phyloP scores from a whole-genome alignment of 352 stramenopile genomes.

The Pythium pyrilobum region DNA sequence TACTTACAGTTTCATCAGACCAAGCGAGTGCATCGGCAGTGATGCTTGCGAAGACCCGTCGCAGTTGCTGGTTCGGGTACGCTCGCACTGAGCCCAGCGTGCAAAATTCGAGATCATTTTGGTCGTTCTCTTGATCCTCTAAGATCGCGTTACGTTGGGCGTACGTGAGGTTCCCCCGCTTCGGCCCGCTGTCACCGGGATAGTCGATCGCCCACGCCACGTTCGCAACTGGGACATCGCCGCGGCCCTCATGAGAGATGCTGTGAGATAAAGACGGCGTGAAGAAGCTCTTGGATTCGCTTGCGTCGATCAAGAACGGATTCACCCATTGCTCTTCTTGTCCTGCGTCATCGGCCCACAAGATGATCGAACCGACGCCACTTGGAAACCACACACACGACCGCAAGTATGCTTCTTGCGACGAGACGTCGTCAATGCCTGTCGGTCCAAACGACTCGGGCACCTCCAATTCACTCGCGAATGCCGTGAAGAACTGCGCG shows the following conservation, averaged over 20 bases:
- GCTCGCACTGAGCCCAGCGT: slow-evolving; percentile 36
- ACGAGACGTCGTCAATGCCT: slow-evolving; percentile 17
- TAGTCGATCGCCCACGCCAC: slow-evolving; percentile 45
- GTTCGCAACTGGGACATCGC: neutral
- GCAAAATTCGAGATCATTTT: slow-evolving; percentile 19
- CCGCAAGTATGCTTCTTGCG: neutral
- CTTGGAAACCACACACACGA: slow-evolving; percentile 41
- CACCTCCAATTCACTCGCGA: slow-evolving; percentile 3
- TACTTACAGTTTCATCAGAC: slow-evolving; percentile 28
- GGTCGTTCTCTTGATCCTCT: slow-evolving; percentile 16
- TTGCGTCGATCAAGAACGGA: slow-evolving; percentile 28
- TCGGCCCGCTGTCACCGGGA: slow-evolving; percentile 20
- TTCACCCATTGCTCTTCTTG: slow-evolving; percentile 15
- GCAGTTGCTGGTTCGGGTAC: slow-evolving; percentile 45
- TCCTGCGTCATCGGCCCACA: slow-evolving; percentile 21
- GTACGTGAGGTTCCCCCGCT: slow-evolving; percentile 45
- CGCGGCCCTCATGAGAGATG: too few species aligned
- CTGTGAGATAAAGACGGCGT: slow-evolving; percentile 15
- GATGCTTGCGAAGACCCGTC: slow-evolving; percentile 38
- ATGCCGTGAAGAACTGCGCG: slow-evolving; percentile 9
- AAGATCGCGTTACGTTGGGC: slow-evolving; percentile 17
- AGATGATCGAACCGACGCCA: slow-evolving; percentile 11
- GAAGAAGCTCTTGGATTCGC: slow-evolving; percentile 24
- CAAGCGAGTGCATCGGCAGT: slow-evolving; percentile 36
- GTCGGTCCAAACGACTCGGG: slow-evolving; percentile 19